phyloP scores from a whole-genome alignment of 1,139 yeast genomes.

The Candida pseudoviswanathii region DNA sequence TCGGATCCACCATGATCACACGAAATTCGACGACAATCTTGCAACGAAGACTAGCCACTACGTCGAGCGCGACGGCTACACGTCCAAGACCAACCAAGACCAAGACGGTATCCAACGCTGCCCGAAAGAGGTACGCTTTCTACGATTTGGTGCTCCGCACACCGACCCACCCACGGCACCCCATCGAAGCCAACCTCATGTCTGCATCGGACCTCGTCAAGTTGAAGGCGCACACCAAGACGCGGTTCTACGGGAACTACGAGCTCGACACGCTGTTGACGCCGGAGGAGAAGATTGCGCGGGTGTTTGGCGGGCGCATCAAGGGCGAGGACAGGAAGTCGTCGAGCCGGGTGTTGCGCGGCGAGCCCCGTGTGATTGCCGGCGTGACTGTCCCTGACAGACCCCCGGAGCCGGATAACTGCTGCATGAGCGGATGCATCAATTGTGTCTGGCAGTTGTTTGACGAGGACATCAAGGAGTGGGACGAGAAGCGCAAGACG shows the following conservation, averaged over 20 bases:
- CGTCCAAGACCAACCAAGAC: slow-evolving; percentile 11
- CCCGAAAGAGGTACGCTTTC: slow-evolving; percentile 27
- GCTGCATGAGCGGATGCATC: slow-evolving; percentile 97
- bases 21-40: background rate
- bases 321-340: slow-evolving; percentile 55
- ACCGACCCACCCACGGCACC: slow-evolving; percentile 34
- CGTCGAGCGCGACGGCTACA: background rate
- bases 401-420: slow-evolving; percentile 91
- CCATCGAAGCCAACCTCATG: slow-evolving; percentile 35
- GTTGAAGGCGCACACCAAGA: slow-evolving; percentile 24
- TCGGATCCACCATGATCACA: slow-evolving; percentile 2
- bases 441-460: slow-evolving; percentile 96
- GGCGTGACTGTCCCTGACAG: slow-evolving; percentile 78
- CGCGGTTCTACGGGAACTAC: slow-evolving; percentile 52
- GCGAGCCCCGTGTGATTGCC: slow-evolving; percentile 52
- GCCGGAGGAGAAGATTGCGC: slow-evolving; percentile 51
- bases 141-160: slow-evolving; percentile 42
- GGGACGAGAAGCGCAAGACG: slow-evolving; percentile 60
- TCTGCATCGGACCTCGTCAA: slow-evolving; percentile 20
- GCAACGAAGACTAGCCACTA: slow-evolving; percentile 6
- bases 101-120: slow-evolving; percentile 5
- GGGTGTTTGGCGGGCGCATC: slow-evolving; percentile 60
- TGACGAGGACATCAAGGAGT: slow-evolving; percentile 83
- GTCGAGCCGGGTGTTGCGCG: slow-evolving; percentile 50
- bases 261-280: slow-evolving; percentile 32